Evolutionary conservation across 352 stramenopile genomes (phyloP), one percentile per base, ranked within the genome.

Genomic region (Globisporangium nagaii): DNA sequence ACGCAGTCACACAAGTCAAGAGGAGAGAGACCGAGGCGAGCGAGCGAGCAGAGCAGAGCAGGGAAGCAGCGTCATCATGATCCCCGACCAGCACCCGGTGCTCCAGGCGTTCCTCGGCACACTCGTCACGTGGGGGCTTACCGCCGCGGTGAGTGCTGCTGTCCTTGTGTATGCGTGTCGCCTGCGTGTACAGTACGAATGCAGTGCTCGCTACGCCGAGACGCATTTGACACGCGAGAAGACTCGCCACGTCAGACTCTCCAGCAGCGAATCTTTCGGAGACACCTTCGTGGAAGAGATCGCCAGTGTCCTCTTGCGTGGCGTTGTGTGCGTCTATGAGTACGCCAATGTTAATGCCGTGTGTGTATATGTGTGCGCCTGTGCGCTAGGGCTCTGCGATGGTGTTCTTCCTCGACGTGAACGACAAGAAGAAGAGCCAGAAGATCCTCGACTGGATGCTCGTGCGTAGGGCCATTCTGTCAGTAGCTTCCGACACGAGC

Each of bases 401-500:
- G 63, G 84, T 94, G 19, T 92, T 91, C 53, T 65, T 94, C 35
- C 65, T 94, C 34, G 84, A 94, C 49, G 79, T 91, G n/a, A 52
- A 86, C 22, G 65, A 94, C 61, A 79, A 81, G 30, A 68, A 68
- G 50, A 71, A 58, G 25, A 92, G 81, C 47, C 80, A 91, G 58
- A 87, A 90, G 63, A 89, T 94, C 52, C 71, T 92, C 39, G 84
- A 94, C 57, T 67, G 49, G 39, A 94, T 94, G 84, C 63, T 94
- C 31, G 74, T 84, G 47, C 35, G 68, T 55, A 11, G 1, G 8
- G 7, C 9, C 43, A n/a, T n/a, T n/a, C n/a, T n/a, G n/a, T n/a
- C n/a, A n/a, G n/a, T n/a, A n/a, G n/a, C n/a, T n/a, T n/a, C n/a
- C n/a, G n/a, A n/a, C n/a, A n/a, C n/a, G n/a, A n/a, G n/a, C n/a